Evolutionary conservation across 768 basidiomycete genomes (phyloP).

Genomic region (Phaeotremella fagi): DNA sequence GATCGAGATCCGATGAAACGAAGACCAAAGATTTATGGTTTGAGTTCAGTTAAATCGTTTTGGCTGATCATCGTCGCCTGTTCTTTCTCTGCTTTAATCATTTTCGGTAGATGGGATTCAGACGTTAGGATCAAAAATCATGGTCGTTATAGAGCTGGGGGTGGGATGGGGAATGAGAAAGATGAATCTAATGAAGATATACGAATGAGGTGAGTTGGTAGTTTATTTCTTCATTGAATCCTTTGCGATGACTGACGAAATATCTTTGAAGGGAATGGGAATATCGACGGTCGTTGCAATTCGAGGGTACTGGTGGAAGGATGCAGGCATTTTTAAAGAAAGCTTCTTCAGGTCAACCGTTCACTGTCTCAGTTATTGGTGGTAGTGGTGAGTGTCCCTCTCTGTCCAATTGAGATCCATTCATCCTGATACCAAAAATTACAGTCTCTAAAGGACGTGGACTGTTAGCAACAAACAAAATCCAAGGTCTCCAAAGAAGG

Average conservation of each 20-base stretch:
- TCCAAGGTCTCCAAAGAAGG: neutral
- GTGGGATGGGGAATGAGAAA: too few relatives aligned
- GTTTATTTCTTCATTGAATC: too few relatives aligned
- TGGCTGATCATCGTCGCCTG: neutral
- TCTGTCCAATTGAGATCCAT: neutral
- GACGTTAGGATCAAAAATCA: too few relatives aligned
- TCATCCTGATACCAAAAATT: neutral
- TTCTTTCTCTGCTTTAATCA: neutral
- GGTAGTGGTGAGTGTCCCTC: slow-evolving; percentile 31
- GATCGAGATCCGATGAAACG: neutral
- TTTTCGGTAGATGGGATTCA: neutral
- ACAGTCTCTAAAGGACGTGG: slow-evolving; percentile 42
- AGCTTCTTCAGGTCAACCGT: slow-evolving; percentile 26
- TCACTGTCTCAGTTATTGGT: slow-evolving; percentile 43
- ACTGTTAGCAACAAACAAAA: slow-evolving; percentile 9
- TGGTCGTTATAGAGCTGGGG: too few relatives aligned
- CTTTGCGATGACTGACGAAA: neutral
- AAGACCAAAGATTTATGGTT: neutral
- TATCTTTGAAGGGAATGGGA: neutral
- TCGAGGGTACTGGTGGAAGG: slow-evolving; percentile 32
- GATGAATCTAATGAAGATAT: too few relatives aligned
- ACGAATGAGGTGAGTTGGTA: neutral
- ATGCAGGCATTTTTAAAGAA: slow-evolving; percentile 38
- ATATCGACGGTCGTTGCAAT: neutral
- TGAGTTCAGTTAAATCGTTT: neutral